phyloP scores from a whole-genome alignment of 495 filamentous ascomycete species.

The Venustampulla echinocandica region DNA sequence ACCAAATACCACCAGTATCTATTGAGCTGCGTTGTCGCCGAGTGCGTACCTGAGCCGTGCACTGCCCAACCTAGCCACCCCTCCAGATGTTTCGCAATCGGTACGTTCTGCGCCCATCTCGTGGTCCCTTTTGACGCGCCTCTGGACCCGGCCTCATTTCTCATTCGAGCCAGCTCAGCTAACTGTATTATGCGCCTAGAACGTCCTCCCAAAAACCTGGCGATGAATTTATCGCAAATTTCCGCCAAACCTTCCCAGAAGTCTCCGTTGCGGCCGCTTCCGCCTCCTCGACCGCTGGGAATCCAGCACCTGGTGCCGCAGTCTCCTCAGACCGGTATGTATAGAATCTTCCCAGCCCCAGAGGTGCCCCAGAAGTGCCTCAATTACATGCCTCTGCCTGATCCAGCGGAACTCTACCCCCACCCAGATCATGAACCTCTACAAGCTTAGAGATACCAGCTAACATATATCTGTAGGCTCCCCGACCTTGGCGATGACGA shows the following conservation, averaged over 20 bases:
- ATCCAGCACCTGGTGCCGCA: conserved; percentile 31
- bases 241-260: conserved; percentile 71
- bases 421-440: too few species aligned
- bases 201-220: conserved; percentile 80
- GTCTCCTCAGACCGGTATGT: conserved; percentile 42
- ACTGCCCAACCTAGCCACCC: conserved; percentile 12
- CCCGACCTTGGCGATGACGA: conserved; percentile 36
- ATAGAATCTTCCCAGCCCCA: too few species aligned
- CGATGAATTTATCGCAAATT: conserved; percentile 74
- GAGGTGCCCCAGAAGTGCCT: too few species aligned
- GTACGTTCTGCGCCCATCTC: conserved; percentile 6
- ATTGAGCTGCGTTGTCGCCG: conserved; percentile 8
- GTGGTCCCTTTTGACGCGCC: too few species aligned
- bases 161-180: not conserved
- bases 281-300: conserved; percentile 23
- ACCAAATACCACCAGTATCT: too few species aligned
- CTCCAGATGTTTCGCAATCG: conserved; percentile 27
- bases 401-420: too few species aligned
- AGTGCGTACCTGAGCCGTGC: conserved; percentile 13
- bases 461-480: too few species aligned
- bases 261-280: conserved; percentile 34
- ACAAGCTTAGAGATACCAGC: too few species aligned
- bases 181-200: conserved; percentile 33
- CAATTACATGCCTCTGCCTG: too few species aligned
- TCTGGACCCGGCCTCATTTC: too few species aligned